Percentiles rank a stretch among this genome's conserved stretches.
Evolutionary conservation across 176 grass and related monocot genomes (phyloP).

Genomic region (Rhynchospora breviuscula): DNA sequence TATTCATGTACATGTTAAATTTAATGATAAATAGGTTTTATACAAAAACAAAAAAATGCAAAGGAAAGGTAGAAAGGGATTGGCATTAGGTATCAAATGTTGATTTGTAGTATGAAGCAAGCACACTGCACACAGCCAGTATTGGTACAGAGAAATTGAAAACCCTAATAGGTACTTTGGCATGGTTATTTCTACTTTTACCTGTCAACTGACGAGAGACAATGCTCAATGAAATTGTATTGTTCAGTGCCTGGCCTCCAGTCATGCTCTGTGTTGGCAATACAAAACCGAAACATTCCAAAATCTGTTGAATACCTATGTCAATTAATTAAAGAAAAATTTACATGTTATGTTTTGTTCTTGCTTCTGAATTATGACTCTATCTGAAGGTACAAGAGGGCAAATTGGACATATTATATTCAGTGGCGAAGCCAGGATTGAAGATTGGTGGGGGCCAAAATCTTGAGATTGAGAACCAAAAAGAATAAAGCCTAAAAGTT

Average conservation of each 20-base stretch:
- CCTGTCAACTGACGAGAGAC: slow-evolving; percentile 63
- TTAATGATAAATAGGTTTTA: not conserved
- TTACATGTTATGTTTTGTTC: not conserved
- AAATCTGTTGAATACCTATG: slow-evolving; percentile 63
- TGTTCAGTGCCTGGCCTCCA: slow-evolving; percentile 79
- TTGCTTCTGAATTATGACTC: not conserved
- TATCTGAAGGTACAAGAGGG: not conserved
- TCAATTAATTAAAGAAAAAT: not conserved
- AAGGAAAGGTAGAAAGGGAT: not conserved
- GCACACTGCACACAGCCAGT: not conserved
- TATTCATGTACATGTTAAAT: not conserved
- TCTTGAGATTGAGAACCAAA: too few species aligned
- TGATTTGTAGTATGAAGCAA: not conserved
- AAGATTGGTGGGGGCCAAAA: too few species aligned
- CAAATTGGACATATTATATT: not conserved
- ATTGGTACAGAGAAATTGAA: not conserved
- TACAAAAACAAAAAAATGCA: not conserved
- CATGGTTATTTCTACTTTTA: not conserved
- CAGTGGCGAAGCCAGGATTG: too few species aligned
- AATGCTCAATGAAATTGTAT: slow-evolving; percentile 80
- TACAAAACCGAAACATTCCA: slow-evolving; percentile 81
- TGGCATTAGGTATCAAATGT: not conserved
- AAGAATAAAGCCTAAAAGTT: too few species aligned
- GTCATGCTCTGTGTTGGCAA: slow-evolving; percentile 67
- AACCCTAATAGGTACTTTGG: not conserved